Evolutionary conservation across 169 alveolate genomes (phyloP).

Genomic region (Plasmodium blacklocki): DNA sequence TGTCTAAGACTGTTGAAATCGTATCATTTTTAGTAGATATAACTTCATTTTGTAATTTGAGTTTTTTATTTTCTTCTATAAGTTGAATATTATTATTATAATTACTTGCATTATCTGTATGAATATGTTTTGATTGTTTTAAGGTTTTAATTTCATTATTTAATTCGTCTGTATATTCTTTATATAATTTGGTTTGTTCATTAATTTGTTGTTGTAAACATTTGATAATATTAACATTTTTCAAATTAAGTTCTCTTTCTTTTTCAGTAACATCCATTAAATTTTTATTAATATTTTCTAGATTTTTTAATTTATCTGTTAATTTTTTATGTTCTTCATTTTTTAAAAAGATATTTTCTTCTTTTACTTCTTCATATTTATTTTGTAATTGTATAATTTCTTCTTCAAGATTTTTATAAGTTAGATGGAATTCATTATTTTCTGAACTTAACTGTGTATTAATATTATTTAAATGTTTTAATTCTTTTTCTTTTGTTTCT

Average conservation of each 20-base stretch:
- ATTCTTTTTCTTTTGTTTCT: conserved; percentile 13
- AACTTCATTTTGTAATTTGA: conserved; percentile 71
- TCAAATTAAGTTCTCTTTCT: conserved; percentile 73
- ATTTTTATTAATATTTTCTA: conserved; percentile 61
- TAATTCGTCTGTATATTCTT: conserved; percentile 58
- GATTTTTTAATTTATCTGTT: conserved; percentile 18
- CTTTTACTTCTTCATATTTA: conserved; percentile 23
- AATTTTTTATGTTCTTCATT: conserved; percentile 57
- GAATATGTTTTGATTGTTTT: conserved; percentile 10
- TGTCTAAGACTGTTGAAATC: conserved; percentile 53
- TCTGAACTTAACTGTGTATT: conserved; percentile 2
- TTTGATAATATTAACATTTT: conserved; percentile 59
- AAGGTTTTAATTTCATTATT: conserved; percentile 36
- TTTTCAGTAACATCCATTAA: conserved; percentile 61
- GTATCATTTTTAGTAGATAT: conserved; percentile 70
- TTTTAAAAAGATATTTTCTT: conserved; percentile 29
- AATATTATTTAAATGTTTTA: background rate
- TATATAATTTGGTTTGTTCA: conserved; percentile 72
- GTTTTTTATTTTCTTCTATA: conserved; percentile 73
- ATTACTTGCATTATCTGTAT: background rate
- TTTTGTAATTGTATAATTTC: conserved; percentile 37
- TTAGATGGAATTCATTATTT: background rate
- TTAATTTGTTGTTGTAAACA: conserved; percentile 58
- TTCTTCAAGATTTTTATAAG: conserved; percentile 19
- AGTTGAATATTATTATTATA: background rate